Evolutionary conservation across 805 yeast species (phyloP).

Genomic region (Teunomyces kruisii): DNA sequence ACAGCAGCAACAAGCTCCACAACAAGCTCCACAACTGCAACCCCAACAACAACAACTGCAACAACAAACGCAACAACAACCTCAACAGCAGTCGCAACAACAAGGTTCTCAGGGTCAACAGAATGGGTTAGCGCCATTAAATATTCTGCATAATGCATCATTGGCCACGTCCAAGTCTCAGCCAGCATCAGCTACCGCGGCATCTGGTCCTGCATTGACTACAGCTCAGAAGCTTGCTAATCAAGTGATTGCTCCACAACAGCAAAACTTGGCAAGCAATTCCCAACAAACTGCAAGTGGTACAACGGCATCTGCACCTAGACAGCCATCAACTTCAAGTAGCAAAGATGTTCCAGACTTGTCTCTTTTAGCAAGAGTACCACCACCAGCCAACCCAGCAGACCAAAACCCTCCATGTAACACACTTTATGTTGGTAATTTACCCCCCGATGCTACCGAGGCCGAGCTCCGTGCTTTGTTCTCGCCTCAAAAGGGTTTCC

Average conservation of each 20-base stretch:
- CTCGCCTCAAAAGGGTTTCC: conserved; percentile 87
- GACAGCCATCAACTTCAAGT: conserved; percentile 13
- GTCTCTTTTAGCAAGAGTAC: conserved; percentile 73
- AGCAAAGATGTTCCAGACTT: conserved; percentile 53
- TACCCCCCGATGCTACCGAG: conserved; percentile 96
- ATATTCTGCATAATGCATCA: not conserved
- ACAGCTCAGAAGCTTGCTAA: conserved; percentile 4
- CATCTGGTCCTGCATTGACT: conserved; percentile 10
- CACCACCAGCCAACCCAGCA: conserved; percentile 96
- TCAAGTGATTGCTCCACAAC: conserved; percentile 1
- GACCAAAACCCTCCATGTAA: conserved; percentile 99
- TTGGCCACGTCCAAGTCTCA: conserved; percentile 20
- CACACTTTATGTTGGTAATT: conserved; percentile 92
- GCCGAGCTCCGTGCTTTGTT: conserved; percentile 85
- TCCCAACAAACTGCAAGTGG: not conserved
- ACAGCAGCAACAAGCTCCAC: conserved; percentile 4
- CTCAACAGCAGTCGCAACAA: conserved; percentile 9
- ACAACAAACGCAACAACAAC: conserved; percentile 8
- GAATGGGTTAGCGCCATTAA: conserved; percentile 3
- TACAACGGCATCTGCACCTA: conserved; percentile 4
- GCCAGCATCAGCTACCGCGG: conserved; percentile 16
- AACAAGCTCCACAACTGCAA: conserved; percentile 6
- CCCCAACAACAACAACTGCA: conserved; percentile 9
- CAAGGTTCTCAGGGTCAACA: conserved; percentile 8
- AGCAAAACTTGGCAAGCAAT: not conserved